Percentiles rank a stretch among this genome's conserved stretches.
These are phyloP conservation scores for Circinella umbellata DNA, from an alignment of 371 early-diverging fungal species.

Conservation along the genomic window DNA sequence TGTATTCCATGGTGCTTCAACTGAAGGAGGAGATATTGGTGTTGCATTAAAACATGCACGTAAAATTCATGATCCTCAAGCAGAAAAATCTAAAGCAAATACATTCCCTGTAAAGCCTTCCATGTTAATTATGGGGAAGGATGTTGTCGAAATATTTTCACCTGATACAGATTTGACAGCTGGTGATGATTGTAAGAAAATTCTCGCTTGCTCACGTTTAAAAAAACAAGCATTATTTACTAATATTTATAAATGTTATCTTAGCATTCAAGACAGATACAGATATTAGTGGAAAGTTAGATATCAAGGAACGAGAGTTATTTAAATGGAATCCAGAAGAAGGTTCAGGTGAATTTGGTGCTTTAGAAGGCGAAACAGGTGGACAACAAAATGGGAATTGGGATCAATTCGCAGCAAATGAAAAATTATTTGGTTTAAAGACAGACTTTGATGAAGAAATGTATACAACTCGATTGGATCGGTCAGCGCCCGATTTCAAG, in stretches of 20 bases:
- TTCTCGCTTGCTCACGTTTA: not conserved
- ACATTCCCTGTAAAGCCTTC: constrained; percentile 47
- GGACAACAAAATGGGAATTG: constrained; percentile 59
- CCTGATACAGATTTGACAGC: constrained; percentile 61
- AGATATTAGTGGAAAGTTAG: constrained; percentile 78
- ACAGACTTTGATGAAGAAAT: constrained; percentile 96
- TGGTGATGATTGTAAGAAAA: constrained; percentile 49
- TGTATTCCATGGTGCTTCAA: constrained; percentile 75
- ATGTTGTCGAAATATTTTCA: constrained; percentile 69
- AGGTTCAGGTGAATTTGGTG: constrained; percentile 37
- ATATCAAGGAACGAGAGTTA: constrained; percentile 80
- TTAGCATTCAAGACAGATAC: constrained; percentile 88
- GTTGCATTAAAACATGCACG: constrained; percentile 76
- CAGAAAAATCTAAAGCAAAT: constrained; percentile 53
- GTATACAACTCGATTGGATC: constrained; percentile 95
- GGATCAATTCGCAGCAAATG: constrained; percentile 99
- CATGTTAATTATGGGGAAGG: constrained; percentile 73
- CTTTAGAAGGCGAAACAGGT: constrained; percentile 49
- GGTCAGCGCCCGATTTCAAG: constrained; percentile 84
- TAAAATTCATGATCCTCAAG: constrained; percentile 38
- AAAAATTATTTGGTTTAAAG: constrained; percentile 92
- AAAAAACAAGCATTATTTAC: not conserved
- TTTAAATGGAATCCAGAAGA: constrained; percentile 86
- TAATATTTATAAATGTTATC: too few relatives aligned
- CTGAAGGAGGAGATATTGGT: constrained; percentile 77